Conservation (phyloP, 441 rosid genomes). For the Raphanus hybrid region DNA sequence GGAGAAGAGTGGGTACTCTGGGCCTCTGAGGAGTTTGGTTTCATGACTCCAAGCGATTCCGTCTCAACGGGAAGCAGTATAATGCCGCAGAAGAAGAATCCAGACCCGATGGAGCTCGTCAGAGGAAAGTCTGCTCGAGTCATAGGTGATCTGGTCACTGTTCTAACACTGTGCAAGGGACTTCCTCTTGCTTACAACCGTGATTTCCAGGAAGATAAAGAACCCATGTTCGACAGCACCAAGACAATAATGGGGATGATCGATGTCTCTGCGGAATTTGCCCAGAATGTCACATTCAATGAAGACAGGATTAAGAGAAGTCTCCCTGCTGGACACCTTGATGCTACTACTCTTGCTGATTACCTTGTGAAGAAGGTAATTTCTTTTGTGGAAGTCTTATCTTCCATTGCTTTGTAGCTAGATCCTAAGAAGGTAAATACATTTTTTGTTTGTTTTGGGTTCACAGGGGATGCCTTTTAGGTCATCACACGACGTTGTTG, state of each 20-base stretch:
- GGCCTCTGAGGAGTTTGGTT: slow-evolving; percentile 99
- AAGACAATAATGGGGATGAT: slow-evolving; percentile 89
- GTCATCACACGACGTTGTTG: slow-evolving; percentile 90
- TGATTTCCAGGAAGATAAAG: slow-evolving; percentile 98
- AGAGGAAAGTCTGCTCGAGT: slow-evolving; percentile 93
- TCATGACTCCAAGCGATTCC: slow-evolving; percentile 82
- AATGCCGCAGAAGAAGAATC: slow-evolving; percentile 99
- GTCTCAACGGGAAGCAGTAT: slow-evolving; percentile 98
- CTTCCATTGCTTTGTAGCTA: background rate
- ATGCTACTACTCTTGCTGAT: slow-evolving; percentile 96
- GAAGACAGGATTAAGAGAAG: slow-evolving; percentile 65
- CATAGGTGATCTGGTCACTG: slow-evolving; percentile 82
- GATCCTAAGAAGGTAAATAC: background rate
- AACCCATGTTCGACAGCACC: slow-evolving; percentile 88
- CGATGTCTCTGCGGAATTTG: slow-evolving; percentile 93
- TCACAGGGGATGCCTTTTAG: slow-evolving; percentile 87
- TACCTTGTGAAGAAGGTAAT: slow-evolving; percentile 91
- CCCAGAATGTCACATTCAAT: slow-evolving; percentile 80
- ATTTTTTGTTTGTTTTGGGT: background rate
- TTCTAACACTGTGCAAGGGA: slow-evolving; percentile 90
- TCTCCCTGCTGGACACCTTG: slow-evolving; percentile 90
- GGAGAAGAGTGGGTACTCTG: slow-evolving; percentile 99
- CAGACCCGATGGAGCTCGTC: slow-evolving; percentile 98
- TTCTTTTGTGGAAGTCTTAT: background rate
- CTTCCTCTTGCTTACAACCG: slow-evolving; percentile 97